Base-by-base conservation (phyloP, 1,139 yeast species). In the Debaryomyces singareniensis region DNA sequence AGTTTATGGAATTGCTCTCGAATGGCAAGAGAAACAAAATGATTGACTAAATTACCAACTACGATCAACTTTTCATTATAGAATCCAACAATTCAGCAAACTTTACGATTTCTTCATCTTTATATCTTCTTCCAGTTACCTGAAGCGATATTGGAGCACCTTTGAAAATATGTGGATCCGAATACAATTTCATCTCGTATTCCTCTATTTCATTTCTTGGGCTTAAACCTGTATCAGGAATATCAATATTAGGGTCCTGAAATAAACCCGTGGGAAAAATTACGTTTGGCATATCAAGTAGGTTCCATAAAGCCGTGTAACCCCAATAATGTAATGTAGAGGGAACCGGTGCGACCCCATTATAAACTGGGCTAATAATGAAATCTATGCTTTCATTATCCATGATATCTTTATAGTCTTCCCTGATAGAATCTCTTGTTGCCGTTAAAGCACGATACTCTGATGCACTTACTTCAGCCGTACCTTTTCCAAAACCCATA, bases 101-200 rank as follows among this genome's bases (percentile, higher is more conserved):
- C 27, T 25, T 25, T 25, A 72, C 72, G 16, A 69, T 61, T 36
- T 70, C 73, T 43, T 74, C 79, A 35, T 74, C 80, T 29, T 55
- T 55, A 49, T 68, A 72, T 42, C 78, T 56, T 43, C 69, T 62
- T 22, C 70, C 75, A 15, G 69, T 59, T 35, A 74, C 50, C 44
- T 72, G 78, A 40, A 72, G 50, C 25, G 61, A 62, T 35, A 74
- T 71, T 24, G 78, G 79, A 4, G 78, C 78, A 27, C 66, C 73
- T 26, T 49, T 50, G 40, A 68, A 70, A 31, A 60, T 54, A 20
- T 52, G 58, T 1, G 70, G 65, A 20, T 48, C 59, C 40, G 62
- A 32, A 46, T 35, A 35, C 10, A 30, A 27, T 5, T 20, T 16
- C 16, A 31, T 24, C 14, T 27, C 36, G 18, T 33, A 33, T 11